These are phyloP conservation scores for Penstemon barbatus DNA, from an alignment of 257 asterid genomes.

Conservation along the genomic window DNA sequence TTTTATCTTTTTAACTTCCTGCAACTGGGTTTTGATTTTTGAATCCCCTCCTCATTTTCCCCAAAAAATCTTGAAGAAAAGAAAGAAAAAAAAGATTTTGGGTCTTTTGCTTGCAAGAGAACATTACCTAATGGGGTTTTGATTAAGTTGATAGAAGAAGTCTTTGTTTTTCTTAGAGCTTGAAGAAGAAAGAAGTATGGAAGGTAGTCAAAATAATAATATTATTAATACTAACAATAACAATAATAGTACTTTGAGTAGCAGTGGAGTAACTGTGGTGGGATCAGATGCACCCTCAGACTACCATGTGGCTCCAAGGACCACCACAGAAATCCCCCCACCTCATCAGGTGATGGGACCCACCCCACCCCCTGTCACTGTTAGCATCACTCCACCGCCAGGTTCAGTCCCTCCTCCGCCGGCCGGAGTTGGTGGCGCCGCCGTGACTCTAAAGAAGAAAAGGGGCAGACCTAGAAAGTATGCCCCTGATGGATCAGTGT, in stretches of 20 bases:
- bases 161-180: conserved; percentile 3
- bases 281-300: conserved; percentile 95
- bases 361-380: conserved; percentile 26
- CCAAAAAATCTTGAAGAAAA: conserved; percentile 16
- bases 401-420: conserved; percentile 38
- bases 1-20: conserved; percentile 27
- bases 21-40: conserved; percentile 34
- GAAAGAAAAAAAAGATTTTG: conserved; percentile 8
- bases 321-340: conserved; percentile 44
- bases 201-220: conserved; percentile 36
- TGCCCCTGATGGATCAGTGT: conserved; percentile 75
- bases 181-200: conserved; percentile 40
- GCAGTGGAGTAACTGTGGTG: conserved; percentile 78
- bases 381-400: conserved; percentile 30
- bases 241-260: conserved; percentile 38
- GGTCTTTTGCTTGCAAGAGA: conserved; percentile 12
- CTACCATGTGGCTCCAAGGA: conserved; percentile 80
- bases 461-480: conserved; percentile 95
- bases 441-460: conserved; percentile 53
- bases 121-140: conserved; percentile 38
- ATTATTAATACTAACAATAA: not conserved
- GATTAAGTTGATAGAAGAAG: conserved; percentile 10
- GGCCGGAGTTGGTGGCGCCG: conserved; percentile 28
- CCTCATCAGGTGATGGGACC: conserved; percentile 45
- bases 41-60: conserved; percentile 7